Conservation (phyloP, 2,329 filamentous ascomycete species). For the Colletotrichum sp. region DNA sequence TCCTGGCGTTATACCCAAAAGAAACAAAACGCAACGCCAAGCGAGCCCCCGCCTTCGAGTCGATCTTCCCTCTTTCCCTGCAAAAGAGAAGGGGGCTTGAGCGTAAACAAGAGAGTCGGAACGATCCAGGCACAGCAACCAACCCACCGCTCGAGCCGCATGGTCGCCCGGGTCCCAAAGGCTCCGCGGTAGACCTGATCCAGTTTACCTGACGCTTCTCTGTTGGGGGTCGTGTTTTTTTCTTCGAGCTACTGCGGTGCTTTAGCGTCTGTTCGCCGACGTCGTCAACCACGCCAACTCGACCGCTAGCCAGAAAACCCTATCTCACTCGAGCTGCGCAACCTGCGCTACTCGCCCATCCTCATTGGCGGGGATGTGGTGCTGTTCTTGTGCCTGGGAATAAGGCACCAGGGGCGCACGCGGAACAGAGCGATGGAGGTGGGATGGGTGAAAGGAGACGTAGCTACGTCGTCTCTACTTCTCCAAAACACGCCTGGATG, state of each 20-base stretch:
- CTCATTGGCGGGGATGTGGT: background rate
- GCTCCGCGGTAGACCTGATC: background rate
- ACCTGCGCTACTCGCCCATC: background rate
- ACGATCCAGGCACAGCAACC: background rate
- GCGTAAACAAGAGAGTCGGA: background rate
- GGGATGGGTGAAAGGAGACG: background rate
- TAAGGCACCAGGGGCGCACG: background rate
- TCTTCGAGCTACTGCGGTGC: background rate
- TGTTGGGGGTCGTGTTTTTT: background rate
- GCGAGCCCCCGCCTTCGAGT: background rate
- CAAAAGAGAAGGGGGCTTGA: background rate
- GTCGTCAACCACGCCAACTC: constrained; percentile 1
- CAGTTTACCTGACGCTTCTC: background rate
- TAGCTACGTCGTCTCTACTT: background rate
- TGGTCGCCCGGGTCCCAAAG: background rate
- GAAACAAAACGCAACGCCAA: background rate
- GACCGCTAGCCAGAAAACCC: background rate
- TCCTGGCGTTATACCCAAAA: background rate
- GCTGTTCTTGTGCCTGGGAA: background rate
- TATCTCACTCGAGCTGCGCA: background rate
- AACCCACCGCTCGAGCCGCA: constrained; percentile 12
- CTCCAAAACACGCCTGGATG: background rate
- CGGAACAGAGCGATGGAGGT: background rate
- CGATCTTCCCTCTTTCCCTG: background rate
- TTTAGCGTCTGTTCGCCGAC: constrained; percentile 18